phyloP scores from a whole-genome alignment of 1,284 basidiomycete species.

The Tilletia indica region DNA sequence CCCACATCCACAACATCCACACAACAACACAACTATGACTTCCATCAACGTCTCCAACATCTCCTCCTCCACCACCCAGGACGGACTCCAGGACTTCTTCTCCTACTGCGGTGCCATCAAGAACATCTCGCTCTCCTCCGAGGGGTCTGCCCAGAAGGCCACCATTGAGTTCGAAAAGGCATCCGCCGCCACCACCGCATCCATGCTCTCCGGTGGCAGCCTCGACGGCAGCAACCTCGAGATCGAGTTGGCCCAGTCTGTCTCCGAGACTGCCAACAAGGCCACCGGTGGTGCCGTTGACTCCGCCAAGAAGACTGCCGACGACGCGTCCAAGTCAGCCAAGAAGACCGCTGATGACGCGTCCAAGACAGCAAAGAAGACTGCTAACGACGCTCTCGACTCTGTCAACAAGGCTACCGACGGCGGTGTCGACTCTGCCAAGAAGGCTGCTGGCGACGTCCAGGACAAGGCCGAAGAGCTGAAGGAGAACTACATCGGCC shows the following conservation, averaged over 20 bases:
- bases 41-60: slow-evolving; percentile 37
- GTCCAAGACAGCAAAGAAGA: background rate
- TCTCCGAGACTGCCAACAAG: slow-evolving; percentile 18
- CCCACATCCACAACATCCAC: background rate
- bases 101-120: slow-evolving; percentile 37
- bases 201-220: slow-evolving; percentile 37
- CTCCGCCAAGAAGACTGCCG: slow-evolving; percentile 1
- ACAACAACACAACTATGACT: slow-evolving; percentile 17
- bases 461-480: background rate
- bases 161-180: slow-evolving; percentile 21
- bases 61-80: slow-evolving; percentile 33
- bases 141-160: slow-evolving; percentile 16
- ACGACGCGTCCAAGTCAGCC: background rate
- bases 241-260: slow-evolving; percentile 26
- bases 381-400: background rate
- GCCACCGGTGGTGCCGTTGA: slow-evolving; percentile 9
- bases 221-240: slow-evolving; percentile 42
- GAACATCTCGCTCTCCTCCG: slow-evolving; percentile 28
- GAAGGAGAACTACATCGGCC: slow-evolving; percentile 25
- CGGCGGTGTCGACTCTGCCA: background rate
- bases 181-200: slow-evolving; percentile 12
- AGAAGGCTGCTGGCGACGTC: background rate
- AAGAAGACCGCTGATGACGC: background rate
- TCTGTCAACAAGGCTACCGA: background rate
- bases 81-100: slow-evolving; percentile 47